These are phyloP conservation scores for Pestalotiopsis sp. DNA, from an alignment of 2,329 filamentous ascomycete genomes.

Conservation along the genomic window DNA sequence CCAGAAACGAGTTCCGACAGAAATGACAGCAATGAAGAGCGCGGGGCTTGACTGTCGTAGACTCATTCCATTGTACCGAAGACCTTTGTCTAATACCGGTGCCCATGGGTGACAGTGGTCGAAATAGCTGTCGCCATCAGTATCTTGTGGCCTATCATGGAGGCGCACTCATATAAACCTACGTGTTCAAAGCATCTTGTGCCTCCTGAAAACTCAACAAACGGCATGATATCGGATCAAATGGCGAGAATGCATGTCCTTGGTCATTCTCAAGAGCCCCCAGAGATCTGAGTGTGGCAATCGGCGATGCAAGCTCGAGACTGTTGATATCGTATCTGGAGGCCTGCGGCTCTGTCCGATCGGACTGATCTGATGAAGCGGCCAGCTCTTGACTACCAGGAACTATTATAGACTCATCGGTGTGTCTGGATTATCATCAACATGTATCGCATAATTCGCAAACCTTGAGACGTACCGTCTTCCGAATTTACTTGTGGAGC, in stretches of 20 bases:
- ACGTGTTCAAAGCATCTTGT: constrained; percentile 4
- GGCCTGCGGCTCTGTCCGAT: neutral
- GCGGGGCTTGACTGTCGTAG: neutral
- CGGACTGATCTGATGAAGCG: neutral
- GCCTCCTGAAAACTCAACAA: constrained; percentile 1
- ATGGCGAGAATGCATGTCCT: neutral
- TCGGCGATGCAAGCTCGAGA: constrained; percentile 7
- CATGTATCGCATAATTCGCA: neutral
- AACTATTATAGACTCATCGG: neutral
- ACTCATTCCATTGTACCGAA: constrained; percentile 1
- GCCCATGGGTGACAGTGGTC: constrained; percentile 8
- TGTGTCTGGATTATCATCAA: neutral
- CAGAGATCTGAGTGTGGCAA: constrained; percentile 5
- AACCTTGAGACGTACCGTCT: neutral
- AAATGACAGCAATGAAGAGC: constrained; percentile 1
- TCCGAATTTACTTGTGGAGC: neutral
- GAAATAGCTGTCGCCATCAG: neutral
- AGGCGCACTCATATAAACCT: neutral
- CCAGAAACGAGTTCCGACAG: constrained; percentile 8
- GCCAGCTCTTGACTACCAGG: neutral
- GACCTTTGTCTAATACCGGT: neutral
- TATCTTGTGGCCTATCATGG: neutral
- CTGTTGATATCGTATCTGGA: constrained; percentile 1
- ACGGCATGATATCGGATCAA: constrained; percentile 1
- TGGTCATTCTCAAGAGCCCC: neutral